phyloP scores from a whole-genome alignment of 2,329 filamentous ascomycete genomes.

The Trichoderma arundinaceum region DNA sequence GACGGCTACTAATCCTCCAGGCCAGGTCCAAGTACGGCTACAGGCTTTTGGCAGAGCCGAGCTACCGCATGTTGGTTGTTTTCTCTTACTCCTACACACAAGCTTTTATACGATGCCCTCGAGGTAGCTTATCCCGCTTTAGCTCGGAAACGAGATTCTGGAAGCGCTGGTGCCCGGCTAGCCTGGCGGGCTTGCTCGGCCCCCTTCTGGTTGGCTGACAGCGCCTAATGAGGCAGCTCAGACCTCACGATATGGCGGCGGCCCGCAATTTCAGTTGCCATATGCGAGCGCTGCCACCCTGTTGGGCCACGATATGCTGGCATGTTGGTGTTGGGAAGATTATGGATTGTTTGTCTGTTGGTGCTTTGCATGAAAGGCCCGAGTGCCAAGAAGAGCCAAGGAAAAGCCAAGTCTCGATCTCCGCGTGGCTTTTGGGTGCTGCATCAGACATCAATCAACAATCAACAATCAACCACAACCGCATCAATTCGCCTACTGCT shows the following conservation, averaged over 20 bases:
- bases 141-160: neutral
- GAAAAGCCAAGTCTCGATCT: neutral
- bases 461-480: too few relatives aligned
- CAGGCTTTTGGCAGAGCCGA: too few relatives aligned
- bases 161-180: neutral
- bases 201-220: slow-evolving; percentile 17
- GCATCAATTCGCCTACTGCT: too few relatives aligned
- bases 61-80: too few relatives aligned
- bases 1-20: too few relatives aligned
- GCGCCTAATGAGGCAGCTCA: slow-evolving; percentile 18
- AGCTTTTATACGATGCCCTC: neutral
- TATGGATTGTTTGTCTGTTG: too few relatives aligned
- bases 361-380: too few relatives aligned
- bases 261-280: slow-evolving; percentile 4
- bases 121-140: neutral
- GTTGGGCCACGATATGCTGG: too few relatives aligned
- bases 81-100: neutral
- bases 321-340: too few relatives aligned
- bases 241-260: slow-evolving; percentile 6
- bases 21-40: too few relatives aligned
- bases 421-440: neutral
- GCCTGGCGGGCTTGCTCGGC: neutral
- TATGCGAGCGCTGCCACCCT: neutral
- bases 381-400: neutral
- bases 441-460: too few relatives aligned